phyloP scores from a whole-genome alignment of 768 basidiomycete genomes.

The Coprinopsis sp. region DNA sequence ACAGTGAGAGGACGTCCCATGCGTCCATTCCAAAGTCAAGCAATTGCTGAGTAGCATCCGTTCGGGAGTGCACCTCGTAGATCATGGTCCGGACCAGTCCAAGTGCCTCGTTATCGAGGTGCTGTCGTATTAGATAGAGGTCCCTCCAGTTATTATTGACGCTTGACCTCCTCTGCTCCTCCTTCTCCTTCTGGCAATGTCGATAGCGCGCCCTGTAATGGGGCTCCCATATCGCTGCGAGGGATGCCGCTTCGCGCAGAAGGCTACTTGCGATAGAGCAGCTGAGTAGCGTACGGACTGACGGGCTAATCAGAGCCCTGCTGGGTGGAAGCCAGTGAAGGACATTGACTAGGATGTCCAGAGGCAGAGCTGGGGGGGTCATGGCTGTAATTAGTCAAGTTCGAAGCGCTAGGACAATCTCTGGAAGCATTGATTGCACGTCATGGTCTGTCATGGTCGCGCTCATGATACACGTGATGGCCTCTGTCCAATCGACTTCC shows the following conservation, averaged over 20 bases:
- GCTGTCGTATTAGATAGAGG: conserved; percentile 41
- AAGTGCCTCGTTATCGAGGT: conserved; percentile 39
- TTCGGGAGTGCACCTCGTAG: conserved; percentile 30
- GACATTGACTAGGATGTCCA: conserved; percentile 27
- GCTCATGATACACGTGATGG: conserved; percentile 4
- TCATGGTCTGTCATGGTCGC: no score
- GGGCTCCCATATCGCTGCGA: conserved; percentile 43
- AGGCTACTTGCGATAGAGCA: conserved; percentile 35
- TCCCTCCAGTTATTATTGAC: conserved; percentile 38
- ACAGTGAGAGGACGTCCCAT: conserved; percentile 50
- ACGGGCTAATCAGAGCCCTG: conserved; percentile 6
- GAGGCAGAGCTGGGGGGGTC: conserved; percentile 19
- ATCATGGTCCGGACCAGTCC: conserved; percentile 39
- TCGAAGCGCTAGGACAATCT: background rate
- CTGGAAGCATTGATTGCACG: background rate
- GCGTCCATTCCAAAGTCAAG: conserved; percentile 45
- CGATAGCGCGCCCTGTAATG: conserved; percentile 50
- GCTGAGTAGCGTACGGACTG: conserved; percentile 28
- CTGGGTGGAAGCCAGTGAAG: conserved; percentile 17
- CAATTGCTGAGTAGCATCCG: conserved; percentile 34
- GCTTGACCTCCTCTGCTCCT: conserved; percentile 28
- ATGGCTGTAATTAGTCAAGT: conserved; percentile 1
- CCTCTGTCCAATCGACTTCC: conserved; percentile 5
- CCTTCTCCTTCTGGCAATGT: conserved; percentile 31
- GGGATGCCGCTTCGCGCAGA: conserved; percentile 41